Percentiles rank a stretch among this genome's conserved stretches.
phyloP scores from a whole-genome alignment of 345 rosid genomes.

The Acer yangbiense region DNA sequence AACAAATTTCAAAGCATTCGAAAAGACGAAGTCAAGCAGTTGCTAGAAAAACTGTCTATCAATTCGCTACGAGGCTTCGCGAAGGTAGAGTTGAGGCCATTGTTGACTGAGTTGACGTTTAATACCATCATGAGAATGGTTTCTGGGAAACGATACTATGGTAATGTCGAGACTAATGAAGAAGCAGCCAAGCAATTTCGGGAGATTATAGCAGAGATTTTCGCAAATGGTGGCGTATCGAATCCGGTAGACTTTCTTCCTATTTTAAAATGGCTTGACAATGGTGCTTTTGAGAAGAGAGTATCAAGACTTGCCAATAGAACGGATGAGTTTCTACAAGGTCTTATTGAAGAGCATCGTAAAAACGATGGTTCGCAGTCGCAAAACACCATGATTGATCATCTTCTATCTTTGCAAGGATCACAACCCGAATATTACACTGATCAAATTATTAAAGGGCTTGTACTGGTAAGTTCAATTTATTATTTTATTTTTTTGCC shows the following conservation, averaged over 20 bases:
- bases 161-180: constrained; percentile 39
- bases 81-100: constrained; percentile 44
- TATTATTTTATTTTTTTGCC: too few species aligned
- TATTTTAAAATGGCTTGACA: constrained; percentile 32
- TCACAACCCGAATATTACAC: constrained; percentile 51
- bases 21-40: constrained; percentile 47
- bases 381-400: constrained; percentile 53
- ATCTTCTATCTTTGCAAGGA: constrained; percentile 45
- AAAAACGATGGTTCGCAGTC: constrained; percentile 17
- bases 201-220: constrained; percentile 29
- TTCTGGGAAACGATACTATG: constrained; percentile 59
- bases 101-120: constrained; percentile 37
- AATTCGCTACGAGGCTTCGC: constrained; percentile 25
- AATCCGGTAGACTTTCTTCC: constrained; percentile 45
- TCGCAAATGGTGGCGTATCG: constrained; percentile 17
- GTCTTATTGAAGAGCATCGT: constrained; percentile 51
- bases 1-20: constrained; percentile 31
- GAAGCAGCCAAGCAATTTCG: constrained; percentile 40
- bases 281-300: constrained; percentile 34
- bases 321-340: constrained; percentile 49
- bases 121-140: constrained; percentile 43
- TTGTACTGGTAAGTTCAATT: constrained; percentile 29
- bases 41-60: constrained; percentile 38
- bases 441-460: constrained; percentile 63
- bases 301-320: constrained; percentile 30